Evolutionary conservation across 176 grass and related monocot genomes (phyloP), one percentile per base, ranked within the genome.

Genomic region (Carex parvula): DNA sequence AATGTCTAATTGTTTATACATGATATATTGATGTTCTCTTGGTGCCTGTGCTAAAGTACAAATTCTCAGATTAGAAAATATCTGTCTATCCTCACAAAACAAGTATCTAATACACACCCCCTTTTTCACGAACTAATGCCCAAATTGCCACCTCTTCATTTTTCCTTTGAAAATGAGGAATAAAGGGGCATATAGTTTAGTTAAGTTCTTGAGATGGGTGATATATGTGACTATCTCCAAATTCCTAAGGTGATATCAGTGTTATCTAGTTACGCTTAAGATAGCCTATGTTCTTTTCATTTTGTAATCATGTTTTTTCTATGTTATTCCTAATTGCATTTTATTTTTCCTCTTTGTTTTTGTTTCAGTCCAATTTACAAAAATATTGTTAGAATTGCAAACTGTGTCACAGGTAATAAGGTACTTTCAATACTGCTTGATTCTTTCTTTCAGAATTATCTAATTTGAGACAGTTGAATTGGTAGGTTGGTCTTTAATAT

Each of bases 361-460:
- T 79, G 62, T 87, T 81, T 65, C 85, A 99, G 96, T 29, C 84
- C 89, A 42, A 95, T 99, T 46, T 99, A 95, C 79, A 85, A 92
- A 87, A 99, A 95, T 84, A 99, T 95, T 82, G 84, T 87, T 82
- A 90, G 77, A 91, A 86, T 95, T 89, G 83, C 93, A 81, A 99
- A 84, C 87, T 93, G 93, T 85, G 96, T 99, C 81, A 95, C 96
- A 1, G 82, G 79, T 41, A 99, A 95, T 94, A 95, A 99, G 93
- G 96, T 92, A 74, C 32, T 6, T 63, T 1, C 30, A 86, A 74
- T 83, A n/a, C 65, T 88, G 46, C 85, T 5, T n/a, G 5, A 58
- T 65, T 79, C n/a, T 55, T 64, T 83, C 50, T 83, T 24, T 64
- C 9, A 52, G 6, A 66, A 68, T 54, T 68, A 17, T 54, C 21